Conservation (phyloP, 768 basidiomycete species). For the Trametes coccinea region DNA sequence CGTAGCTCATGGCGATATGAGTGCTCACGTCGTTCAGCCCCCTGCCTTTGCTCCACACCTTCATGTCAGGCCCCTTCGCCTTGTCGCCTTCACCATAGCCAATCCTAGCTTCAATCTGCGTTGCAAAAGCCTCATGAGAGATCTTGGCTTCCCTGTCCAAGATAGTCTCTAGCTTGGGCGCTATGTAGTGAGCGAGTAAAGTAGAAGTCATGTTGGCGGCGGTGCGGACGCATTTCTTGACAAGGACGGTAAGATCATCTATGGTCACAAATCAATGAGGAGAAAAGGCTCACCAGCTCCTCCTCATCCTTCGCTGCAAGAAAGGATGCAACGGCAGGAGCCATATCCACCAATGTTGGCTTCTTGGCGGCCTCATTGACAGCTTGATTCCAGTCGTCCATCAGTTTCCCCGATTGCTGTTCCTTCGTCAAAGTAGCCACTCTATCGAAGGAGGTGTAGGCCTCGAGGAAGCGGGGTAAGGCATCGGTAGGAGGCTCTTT, state of each 20-base stretch:
- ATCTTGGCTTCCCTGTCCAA: constrained; percentile 91
- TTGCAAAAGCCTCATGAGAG: constrained; percentile 82
- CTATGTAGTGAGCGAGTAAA: constrained; percentile 81
- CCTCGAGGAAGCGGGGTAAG: constrained; percentile 63
- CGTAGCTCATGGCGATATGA: background rate
- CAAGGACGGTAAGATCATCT: constrained; percentile 12
- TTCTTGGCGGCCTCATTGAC: constrained; percentile 54
- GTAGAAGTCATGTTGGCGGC: constrained; percentile 84
- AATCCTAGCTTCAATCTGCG: constrained; percentile 83
- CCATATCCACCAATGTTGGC: constrained; percentile 80
- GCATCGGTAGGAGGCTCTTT: constrained; percentile 80
- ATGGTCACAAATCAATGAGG: background rate
- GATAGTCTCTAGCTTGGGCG: constrained; percentile 84
- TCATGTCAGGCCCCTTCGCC: constrained; percentile 87
- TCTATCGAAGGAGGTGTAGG: constrained; percentile 60
- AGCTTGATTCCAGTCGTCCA: constrained; percentile 80
- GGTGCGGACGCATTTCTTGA: constrained; percentile 73
- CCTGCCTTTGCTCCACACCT: constrained; percentile 82
- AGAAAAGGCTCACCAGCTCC: constrained; percentile 67
- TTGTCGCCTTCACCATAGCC: constrained; percentile 80
- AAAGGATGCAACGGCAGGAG: constrained; percentile 68
- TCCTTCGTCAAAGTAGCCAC: constrained; percentile 85
- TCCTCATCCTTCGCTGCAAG: constrained; percentile 91
- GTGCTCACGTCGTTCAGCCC: constrained; percentile 69
- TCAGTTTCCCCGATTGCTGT: constrained; percentile 78